Evolutionary conservation across 2,329 filamentous ascomycete genomes (phyloP), one percentile per base, ranked within the genome.

Genomic region (Plenodomus tracheiphilus): DNA sequence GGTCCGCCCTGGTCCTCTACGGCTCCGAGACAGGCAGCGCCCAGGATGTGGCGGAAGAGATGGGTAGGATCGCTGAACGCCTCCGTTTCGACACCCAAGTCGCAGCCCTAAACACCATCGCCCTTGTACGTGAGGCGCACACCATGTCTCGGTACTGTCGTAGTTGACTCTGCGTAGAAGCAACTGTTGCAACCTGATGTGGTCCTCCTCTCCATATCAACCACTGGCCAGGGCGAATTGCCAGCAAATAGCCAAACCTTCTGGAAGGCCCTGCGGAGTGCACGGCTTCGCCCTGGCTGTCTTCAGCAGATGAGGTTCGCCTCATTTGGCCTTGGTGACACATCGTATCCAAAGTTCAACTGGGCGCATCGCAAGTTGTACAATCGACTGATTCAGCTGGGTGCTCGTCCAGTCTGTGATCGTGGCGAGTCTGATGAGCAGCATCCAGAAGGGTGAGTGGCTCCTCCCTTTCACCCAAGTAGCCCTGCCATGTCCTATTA

Each of bases 1-100:
- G 69, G 59, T 81, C 76, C 36, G 84, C 81, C 43, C 82, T 96
- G 58, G 80, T 99, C 49, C 81, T 96, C 28, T 99, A 96, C 74
- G 94, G 91, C 46, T 95, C 93, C 34, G 94, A 99, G 77, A 97
- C 92, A 18, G 94, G 94, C 47, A 97, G 94, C 67, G 87, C 91
- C 46, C 89, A 96, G 73, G 93, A 97, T 73, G 84, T 93, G 55
- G 93, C 94, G 17, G 86, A 91, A 64, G 91, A 97, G 69, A 77
- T 97, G 53, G 89, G 87, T 34, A 80, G 85, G 35, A 74, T 89
- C 56, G 82, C 85, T 30, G 85, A 93, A 74, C 82, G 93, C 25
- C 76, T 97, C 49, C 89, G 85, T 63, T 97, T 97, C 72, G 74
- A 81, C 54, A 89, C 87, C 18, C 80, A 82, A 43, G 84, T 96